These are phyloP conservation scores for Melianthus villosus DNA, from an alignment of 441 rosid species.

Conservation along the genomic window DNA sequence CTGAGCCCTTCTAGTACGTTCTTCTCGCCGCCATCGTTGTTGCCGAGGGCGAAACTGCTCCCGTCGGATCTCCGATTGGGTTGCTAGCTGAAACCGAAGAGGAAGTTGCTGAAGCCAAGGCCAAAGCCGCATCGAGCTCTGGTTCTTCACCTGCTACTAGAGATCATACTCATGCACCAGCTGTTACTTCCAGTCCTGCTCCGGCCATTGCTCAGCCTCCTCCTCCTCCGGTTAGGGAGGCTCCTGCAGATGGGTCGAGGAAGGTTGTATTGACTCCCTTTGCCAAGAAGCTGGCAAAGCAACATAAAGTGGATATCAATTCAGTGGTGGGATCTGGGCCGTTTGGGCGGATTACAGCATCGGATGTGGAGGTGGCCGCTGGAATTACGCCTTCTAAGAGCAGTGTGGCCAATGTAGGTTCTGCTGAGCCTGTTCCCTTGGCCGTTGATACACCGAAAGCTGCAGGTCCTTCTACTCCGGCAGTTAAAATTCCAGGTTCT, in stretches of 20 bases:
- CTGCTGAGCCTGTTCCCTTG: constrained; percentile 13
- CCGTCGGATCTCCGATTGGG: constrained; percentile 77
- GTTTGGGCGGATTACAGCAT: constrained; percentile 57
- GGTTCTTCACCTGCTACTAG: constrained; percentile 3
- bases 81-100: constrained; percentile 76
- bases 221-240: constrained; percentile 5
- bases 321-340: constrained; percentile 66
- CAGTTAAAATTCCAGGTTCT: constrained; percentile 36
- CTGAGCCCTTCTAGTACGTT: constrained; percentile 92
- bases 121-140: constrained; percentile 28
- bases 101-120: constrained; percentile 73
- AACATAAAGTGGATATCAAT: constrained; percentile 64
- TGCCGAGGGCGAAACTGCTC: constrained; percentile 76
- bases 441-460: constrained; percentile 21
- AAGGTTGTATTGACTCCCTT: constrained; percentile 56
- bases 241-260: constrained; percentile 30
- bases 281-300: constrained; percentile 88
- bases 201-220: constrained; percentile 10
- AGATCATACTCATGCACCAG: no score
- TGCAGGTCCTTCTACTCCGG: constrained; percentile 25
- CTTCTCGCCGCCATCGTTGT: constrained; percentile 86
- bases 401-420: constrained; percentile 3
- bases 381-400: constrained; percentile 50
- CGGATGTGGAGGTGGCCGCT: constrained; percentile 70
- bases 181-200: neutral